Conservation (phyloP, 2,329 filamentous ascomycete genomes). For the Daldinia sp. region DNA sequence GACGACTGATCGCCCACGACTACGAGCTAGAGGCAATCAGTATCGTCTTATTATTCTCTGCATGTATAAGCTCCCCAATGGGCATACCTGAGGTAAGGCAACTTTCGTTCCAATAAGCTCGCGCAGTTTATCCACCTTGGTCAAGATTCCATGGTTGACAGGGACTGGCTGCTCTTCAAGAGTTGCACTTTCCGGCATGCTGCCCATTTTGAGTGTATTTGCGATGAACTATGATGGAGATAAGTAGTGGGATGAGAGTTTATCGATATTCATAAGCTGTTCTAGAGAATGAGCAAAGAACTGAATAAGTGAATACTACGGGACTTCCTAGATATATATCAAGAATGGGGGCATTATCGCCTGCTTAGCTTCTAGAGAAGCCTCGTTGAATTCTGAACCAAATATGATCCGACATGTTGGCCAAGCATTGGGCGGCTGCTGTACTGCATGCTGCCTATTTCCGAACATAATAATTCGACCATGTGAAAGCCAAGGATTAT, state of each 20-base stretch:
- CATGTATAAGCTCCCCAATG: slow-evolving; percentile 32
- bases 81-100: slow-evolving; percentile 43
- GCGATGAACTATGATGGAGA: background rate
- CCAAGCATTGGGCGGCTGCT: background rate
- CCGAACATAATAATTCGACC: slow-evolving; percentile 14
- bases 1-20: slow-evolving; percentile 87
- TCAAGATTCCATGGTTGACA: slow-evolving; percentile 42
- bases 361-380: too few species aligned
- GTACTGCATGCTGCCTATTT: background rate
- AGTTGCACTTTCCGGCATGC: background rate
- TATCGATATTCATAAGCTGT: background rate
- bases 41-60: background rate
- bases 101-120: slow-evolving; percentile 52
- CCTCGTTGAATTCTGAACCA: background rate
- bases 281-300: background rate
- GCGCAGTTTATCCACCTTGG: slow-evolving; percentile 53
- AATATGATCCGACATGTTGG: background rate
- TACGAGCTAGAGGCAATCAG: slow-evolving; percentile 67
- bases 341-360: too few species aligned
- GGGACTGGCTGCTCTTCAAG: background rate
- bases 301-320: background rate
- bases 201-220: slow-evolving; percentile 24
- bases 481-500: background rate
- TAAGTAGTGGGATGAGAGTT: background rate
- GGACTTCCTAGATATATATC: background rate